A percentile compares a stretch with the other conserved stretches of the same genome.
Conservation (phyloP, 305 asterid genomes). For the Fraxinus latifolia region DNA sequence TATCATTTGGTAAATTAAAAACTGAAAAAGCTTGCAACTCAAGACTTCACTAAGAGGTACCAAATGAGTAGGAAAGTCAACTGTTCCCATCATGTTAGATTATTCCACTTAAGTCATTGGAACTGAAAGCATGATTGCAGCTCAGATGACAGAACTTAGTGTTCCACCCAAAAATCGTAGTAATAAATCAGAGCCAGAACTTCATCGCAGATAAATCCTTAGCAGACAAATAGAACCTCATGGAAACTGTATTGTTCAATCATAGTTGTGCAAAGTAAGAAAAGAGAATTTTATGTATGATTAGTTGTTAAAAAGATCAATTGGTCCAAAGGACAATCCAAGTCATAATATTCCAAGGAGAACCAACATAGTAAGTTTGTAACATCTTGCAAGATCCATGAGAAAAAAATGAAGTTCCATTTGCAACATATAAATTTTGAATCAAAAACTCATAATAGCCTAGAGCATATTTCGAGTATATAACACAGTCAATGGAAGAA, state of each 20-base stretch:
- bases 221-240: neutral
- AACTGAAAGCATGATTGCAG: conserved; percentile 1
- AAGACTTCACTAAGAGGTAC: neutral
- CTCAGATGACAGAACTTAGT: neutral
- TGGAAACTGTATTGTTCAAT: conserved; percentile 11
- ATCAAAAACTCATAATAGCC: neutral
- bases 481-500: neutral
- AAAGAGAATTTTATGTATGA: neutral
- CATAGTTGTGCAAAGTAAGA: conserved; percentile 19
- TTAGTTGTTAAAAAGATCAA: conserved; percentile 12
- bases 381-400: neutral
- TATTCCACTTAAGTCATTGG: neutral
- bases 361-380: conserved; percentile 21
- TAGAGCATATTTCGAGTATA: neutral
- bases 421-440: neutral
- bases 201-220: neutral
- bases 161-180: neutral
- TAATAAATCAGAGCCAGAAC: neutral
- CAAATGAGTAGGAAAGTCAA: neutral
- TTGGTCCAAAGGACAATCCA: conserved; percentile 25
- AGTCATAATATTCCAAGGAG: conserved; percentile 28
- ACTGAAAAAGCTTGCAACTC: neutral
- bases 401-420: conserved; percentile 7
- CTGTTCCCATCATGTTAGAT: neutral
- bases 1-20: neutral